Evolutionary conservation across 2,329 filamentous ascomycete genomes (phyloP).

Genomic region (Penicillium sp.): DNA sequence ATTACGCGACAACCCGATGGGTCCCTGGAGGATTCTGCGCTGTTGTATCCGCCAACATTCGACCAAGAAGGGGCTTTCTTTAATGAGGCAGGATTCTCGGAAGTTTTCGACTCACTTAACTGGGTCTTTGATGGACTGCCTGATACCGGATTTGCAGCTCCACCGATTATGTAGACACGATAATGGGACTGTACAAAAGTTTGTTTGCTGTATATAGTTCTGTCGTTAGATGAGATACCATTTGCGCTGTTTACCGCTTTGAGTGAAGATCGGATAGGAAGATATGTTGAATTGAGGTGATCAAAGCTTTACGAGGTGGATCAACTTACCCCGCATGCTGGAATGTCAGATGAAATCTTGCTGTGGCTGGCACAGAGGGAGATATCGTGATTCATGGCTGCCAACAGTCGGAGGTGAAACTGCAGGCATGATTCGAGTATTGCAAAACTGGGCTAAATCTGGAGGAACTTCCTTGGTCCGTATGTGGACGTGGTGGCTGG

Average conservation of each 20-base stretch:
- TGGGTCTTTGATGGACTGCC: slow-evolving; percentile 89
- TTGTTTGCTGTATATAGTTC: slow-evolving; percentile 4
- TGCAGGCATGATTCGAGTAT: slow-evolving; percentile 6
- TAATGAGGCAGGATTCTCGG: slow-evolving; percentile 60
- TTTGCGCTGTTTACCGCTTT: slow-evolving; percentile 1
- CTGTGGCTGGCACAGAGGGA: background rate
- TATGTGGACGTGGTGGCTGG: slow-evolving; percentile 1
- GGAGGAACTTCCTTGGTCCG: background rate
- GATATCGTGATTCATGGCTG: background rate
- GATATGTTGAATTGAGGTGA: background rate
- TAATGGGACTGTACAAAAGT: background rate
- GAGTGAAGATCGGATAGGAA: background rate
- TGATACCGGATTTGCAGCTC: slow-evolving; percentile 58
- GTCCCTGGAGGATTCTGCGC: slow-evolving; percentile 35
- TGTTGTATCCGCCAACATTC: slow-evolving; percentile 42
- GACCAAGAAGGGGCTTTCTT: slow-evolving; percentile 44
- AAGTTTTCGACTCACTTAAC: slow-evolving; percentile 86
- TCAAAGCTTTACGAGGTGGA: slow-evolving; percentile 4
- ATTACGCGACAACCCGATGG: slow-evolving; percentile 36
- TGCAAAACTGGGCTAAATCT: slow-evolving; percentile 1
- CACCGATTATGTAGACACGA: slow-evolving; percentile 34
- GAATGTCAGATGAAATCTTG: background rate
- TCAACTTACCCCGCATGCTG: slow-evolving; percentile 11
- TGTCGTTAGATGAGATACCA: slow-evolving; percentile 16
- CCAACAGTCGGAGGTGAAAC: slow-evolving; percentile 1